phyloP scores from a whole-genome alignment of 768 basidiomycete species.

The Tulasnella sp. region DNA sequence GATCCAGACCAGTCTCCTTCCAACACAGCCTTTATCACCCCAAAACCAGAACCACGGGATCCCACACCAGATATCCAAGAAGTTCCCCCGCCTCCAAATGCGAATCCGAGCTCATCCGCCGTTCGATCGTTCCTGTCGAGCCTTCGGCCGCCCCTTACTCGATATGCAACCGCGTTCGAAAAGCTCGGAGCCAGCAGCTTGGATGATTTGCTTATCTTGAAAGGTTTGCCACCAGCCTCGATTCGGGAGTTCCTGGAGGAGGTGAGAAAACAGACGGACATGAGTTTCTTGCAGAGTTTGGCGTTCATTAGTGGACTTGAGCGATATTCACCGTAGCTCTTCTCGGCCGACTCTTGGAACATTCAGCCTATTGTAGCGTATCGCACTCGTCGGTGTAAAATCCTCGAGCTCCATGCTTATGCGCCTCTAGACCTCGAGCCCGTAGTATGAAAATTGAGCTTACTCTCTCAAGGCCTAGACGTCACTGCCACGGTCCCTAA shows the following conservation, averaged over 20 bases:
- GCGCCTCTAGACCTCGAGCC: neutral
- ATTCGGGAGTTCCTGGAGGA: neutral
- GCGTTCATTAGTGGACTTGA: neutral
- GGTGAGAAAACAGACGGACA: neutral
- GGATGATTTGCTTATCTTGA: neutral
- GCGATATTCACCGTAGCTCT: neutral
- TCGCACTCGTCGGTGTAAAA: neutral
- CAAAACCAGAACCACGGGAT: neutral
- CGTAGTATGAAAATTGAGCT: neutral
- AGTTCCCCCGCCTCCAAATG: neutral
- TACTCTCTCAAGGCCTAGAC: neutral
- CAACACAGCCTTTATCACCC: conserved; percentile 1
- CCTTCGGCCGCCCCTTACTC: neutral
- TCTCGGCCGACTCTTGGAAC: neutral
- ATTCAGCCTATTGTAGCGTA: neutral
- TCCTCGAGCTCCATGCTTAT: neutral
- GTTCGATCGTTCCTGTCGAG: neutral
- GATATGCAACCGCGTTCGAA: neutral
- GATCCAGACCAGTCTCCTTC: neutral
- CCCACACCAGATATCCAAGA: neutral
- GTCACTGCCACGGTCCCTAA: neutral
- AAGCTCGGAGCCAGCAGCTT: neutral
- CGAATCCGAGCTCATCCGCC: neutral
- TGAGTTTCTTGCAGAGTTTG: neutral
- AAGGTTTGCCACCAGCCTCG: neutral